Evolutionary conservation across 2,329 filamentous ascomycete species (phyloP).

Genomic region (Fusarium graminum): DNA sequence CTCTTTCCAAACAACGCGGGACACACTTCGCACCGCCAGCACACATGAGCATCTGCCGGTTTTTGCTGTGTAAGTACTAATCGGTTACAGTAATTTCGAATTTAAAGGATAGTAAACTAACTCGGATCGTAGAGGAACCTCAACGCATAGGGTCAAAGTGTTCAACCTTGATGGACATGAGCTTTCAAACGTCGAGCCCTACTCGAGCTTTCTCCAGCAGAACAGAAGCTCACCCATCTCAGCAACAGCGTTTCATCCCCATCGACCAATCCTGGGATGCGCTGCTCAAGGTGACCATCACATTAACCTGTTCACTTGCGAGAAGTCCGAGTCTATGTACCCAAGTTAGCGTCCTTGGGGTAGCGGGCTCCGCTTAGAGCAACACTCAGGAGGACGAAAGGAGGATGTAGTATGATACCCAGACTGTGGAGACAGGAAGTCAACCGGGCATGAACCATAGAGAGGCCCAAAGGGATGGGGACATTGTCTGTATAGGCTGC

Average conservation of each 20-base stretch:
- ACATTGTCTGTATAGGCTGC: conserved; percentile 41
- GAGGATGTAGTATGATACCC: conserved; percentile 18
- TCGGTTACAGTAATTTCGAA: neutral
- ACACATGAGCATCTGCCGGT: conserved; percentile 97
- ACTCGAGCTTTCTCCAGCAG: conserved; percentile 87
- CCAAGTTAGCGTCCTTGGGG: conserved; percentile 49
- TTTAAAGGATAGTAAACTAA: conserved; percentile 46
- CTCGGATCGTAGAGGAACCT: conserved; percentile 76
- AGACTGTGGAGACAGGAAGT: conserved; percentile 8
- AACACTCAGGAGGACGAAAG: conserved; percentile 2
- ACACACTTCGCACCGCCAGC: conserved; percentile 85
- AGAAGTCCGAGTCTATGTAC: conserved; percentile 59
- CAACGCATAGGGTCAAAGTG: conserved; percentile 87
- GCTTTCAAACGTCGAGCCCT: conserved; percentile 88
- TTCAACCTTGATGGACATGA: conserved; percentile 88
- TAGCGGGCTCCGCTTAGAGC: conserved; percentile 33
- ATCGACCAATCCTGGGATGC: conserved; percentile 90
- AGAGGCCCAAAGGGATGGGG: conserved; percentile 30
- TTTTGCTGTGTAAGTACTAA: conserved; percentile 83
- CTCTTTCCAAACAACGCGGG: conserved; percentile 79
- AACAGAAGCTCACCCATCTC: conserved; percentile 86
- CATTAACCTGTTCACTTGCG: conserved; percentile 87
- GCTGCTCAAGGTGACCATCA: conserved; percentile 89
- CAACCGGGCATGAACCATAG: conserved; percentile 3
- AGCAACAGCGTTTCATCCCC: conserved; percentile 93